Conservation (phyloP, 331 rosid genomes). For the Malus hybrid region DNA sequence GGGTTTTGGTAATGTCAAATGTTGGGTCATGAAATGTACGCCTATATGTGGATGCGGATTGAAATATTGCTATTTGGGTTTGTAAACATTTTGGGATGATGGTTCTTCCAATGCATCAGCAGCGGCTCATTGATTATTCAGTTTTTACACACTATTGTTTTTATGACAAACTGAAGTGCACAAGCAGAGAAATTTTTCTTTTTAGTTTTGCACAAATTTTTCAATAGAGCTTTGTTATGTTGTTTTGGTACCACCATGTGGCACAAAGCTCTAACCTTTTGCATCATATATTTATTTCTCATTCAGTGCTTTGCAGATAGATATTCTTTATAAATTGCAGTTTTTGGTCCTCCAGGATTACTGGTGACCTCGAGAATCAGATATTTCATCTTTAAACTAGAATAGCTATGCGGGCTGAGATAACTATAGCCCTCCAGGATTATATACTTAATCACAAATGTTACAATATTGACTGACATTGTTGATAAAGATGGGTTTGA, state of each 20-base stretch:
- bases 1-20: constrained; percentile 1
- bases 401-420: neutral
- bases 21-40: too few relatives aligned
- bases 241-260: neutral
- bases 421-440: neutral
- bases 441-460: neutral
- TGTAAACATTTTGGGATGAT: neutral
- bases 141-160: neutral
- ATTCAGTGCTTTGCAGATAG: neutral
- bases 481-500: neutral
- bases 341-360: neutral
- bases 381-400: neutral
- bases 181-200: neutral
- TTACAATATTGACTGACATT: neutral
- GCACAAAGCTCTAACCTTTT: neutral
- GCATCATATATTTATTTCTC: neutral
- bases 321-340: neutral
- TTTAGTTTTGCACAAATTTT: neutral
- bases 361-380: neutral
- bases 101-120: neutral
- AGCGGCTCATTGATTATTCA: neutral
- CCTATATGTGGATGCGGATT: neutral
- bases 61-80: neutral
- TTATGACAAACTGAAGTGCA: neutral
- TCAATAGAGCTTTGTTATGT: neutral